Conservation (phyloP, 768 basidiomycete genomes). For the Xerocomus spinulosus region DNA sequence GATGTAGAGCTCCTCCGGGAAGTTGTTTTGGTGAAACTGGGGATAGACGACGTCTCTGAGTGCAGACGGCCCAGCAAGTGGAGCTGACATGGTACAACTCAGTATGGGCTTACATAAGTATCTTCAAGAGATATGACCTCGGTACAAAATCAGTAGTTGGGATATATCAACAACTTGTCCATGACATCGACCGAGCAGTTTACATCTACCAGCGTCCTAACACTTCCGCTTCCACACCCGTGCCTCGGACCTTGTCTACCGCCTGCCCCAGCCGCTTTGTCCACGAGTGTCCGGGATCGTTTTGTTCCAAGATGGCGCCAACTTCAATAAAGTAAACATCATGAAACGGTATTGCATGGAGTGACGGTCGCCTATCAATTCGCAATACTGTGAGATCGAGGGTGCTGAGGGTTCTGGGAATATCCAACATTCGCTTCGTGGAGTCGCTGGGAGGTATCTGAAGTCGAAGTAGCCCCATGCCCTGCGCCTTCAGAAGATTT, state of each 20-base stretch:
- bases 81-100: slow-evolving; percentile 34
- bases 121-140: too few relatives aligned
- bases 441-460: slow-evolving; percentile 4
- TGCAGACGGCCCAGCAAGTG: slow-evolving; percentile 52
- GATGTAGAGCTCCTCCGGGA: slow-evolving; percentile 73
- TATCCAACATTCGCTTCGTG: slow-evolving; percentile 4
- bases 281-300: slow-evolving; percentile 24
- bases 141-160: too few relatives aligned
- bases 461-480: slow-evolving; percentile 39
- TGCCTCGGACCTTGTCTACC: slow-evolving; percentile 30
- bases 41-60: slow-evolving; percentile 74
- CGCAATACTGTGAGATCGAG: slow-evolving; percentile 45
- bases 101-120: slow-evolving; percentile 9
- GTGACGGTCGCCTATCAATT: slow-evolving; percentile 62
- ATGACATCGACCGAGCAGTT: neutral
- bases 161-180: neutral
- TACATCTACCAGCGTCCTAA: slow-evolving; percentile 48
- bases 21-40: slow-evolving; percentile 93
- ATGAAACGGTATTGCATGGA: slow-evolving; percentile 43
- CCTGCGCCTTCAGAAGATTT: slow-evolving; percentile 17
- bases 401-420: slow-evolving; percentile 26
- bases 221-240: slow-evolving; percentile 35
- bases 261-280: slow-evolving; percentile 32
- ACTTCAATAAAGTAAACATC: slow-evolving; percentile 67
- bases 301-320: slow-evolving; percentile 1